Conservation (phyloP, 192 early-diverging fungal genomes). For the Umbelopsis ramanniana region DNA sequence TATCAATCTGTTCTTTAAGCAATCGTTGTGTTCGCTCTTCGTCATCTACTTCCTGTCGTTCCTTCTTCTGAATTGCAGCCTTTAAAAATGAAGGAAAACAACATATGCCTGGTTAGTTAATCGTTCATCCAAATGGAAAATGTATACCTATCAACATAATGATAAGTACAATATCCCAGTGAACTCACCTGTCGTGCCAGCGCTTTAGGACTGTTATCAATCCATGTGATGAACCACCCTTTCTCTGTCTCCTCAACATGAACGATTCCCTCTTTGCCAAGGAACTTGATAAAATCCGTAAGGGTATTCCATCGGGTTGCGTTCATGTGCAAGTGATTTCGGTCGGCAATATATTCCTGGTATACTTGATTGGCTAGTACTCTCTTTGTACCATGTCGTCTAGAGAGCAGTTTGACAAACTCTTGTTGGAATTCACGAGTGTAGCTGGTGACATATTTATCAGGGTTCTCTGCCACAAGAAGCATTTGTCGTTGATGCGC, state of each 20-base stretch:
- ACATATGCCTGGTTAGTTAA: neutral
- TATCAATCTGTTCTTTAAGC: slow-evolving; percentile 84
- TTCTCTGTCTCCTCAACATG: slow-evolving; percentile 89
- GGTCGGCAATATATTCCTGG: slow-evolving; percentile 93
- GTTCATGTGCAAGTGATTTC: slow-evolving; percentile 96
- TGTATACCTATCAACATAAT: neutral
- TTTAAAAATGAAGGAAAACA: slow-evolving; percentile 28
- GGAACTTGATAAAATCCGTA: slow-evolving; percentile 83
- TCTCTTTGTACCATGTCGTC: slow-evolving; percentile 79
- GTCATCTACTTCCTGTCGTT: slow-evolving; percentile 81
- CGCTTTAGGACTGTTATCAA: slow-evolving; percentile 89
- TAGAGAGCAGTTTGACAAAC: slow-evolving; percentile 84
- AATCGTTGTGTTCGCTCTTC: slow-evolving; percentile 81
- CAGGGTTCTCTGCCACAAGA: slow-evolving; percentile 82
- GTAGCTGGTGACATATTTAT: slow-evolving; percentile 74
- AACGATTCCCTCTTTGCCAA: slow-evolving; percentile 84
- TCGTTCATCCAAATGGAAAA: too few species aligned
- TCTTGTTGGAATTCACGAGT: slow-evolving; percentile 83
- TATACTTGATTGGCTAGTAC: slow-evolving; percentile 95
- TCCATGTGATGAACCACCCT: slow-evolving; percentile 90
- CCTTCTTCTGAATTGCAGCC: slow-evolving; percentile 79
- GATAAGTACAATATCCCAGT: neutral
- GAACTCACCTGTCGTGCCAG: slow-evolving; percentile 70
- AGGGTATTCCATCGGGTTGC: slow-evolving; percentile 91
- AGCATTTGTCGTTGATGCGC: slow-evolving; percentile 91